phyloP scores from a whole-genome alignment of 805 yeast genomes.

The Yamadazyma akitaensis region DNA sequence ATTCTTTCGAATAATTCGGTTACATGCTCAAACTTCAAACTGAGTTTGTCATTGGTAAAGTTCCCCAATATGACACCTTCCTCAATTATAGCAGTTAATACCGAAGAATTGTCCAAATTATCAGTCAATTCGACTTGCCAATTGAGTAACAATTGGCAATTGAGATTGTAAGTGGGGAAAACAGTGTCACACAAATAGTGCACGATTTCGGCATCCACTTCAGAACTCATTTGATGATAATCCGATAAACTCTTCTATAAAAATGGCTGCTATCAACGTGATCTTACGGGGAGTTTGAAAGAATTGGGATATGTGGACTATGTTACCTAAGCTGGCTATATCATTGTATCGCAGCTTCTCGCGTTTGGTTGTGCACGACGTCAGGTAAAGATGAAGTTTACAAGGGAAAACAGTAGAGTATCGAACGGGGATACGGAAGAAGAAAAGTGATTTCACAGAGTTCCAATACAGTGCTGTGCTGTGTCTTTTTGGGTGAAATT shows the following conservation, averaged over 20 bases:
- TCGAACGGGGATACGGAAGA: not conserved
- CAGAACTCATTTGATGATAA: not conserved
- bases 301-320: not conserved
- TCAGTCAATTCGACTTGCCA: slow-evolving; percentile 39
- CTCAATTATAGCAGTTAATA: slow-evolving; percentile 21
- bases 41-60: slow-evolving; percentile 6
- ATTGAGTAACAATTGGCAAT: slow-evolving; percentile 25
- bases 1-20: slow-evolving; percentile 14
- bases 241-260: too few relatives aligned
- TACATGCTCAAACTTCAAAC: slow-evolving; percentile 1
- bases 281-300: not conserved
- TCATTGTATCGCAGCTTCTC: not conserved
- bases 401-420: not conserved
- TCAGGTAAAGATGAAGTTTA: not conserved
- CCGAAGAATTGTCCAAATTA: slow-evolving; percentile 17
- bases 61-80: slow-evolving; percentile 21
- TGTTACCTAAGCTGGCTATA: not conserved
- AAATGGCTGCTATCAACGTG: too few relatives aligned
- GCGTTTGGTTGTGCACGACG: slow-evolving; percentile 1
- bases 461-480: not conserved
- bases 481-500: not conserved
- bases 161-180: slow-evolving; percentile 22
- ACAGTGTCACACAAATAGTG: slow-evolving; percentile 20
- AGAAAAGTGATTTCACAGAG: not conserved
- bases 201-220: slow-evolving; percentile 18